Conservation (phyloP, 2,329 filamentous ascomycete species). For the Ophiocordyceps camponoti-floridani region DNA sequence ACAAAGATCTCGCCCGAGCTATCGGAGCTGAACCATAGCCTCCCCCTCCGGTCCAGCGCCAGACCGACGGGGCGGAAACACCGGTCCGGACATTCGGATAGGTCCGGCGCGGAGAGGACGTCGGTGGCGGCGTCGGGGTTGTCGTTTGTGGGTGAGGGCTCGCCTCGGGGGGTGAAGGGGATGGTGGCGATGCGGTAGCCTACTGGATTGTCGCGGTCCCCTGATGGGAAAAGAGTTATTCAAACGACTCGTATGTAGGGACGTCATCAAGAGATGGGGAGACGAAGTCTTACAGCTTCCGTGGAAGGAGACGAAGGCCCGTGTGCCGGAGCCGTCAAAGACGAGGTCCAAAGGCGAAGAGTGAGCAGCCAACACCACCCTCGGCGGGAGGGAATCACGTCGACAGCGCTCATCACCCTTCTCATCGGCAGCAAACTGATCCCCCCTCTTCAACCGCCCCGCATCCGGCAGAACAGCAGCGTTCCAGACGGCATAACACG, state of each 20-base stretch:
- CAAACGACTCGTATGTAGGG: not conserved
- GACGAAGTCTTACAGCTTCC: not conserved
- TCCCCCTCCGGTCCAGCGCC: conserved; percentile 27
- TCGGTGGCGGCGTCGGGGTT: not conserved
- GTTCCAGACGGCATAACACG: not conserved
- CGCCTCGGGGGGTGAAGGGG: not conserved
- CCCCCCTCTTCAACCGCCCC: not conserved
- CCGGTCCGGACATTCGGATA: not conserved
- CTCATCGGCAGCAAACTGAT: not conserved
- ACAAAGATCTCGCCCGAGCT: conserved; percentile 49
- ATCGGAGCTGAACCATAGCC: conserved; percentile 46
- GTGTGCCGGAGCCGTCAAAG: not conserved
- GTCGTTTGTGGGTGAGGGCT: not conserved
- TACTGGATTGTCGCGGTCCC: not conserved
- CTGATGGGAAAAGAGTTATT: not conserved
- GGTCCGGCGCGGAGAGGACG: not conserved
- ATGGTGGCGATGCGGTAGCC: not conserved
- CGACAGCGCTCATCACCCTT: not conserved
- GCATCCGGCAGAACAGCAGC: not conserved
- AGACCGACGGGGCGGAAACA: conserved; percentile 30
- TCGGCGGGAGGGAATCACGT: not conserved
- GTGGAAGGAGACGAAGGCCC: not conserved
- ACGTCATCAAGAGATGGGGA: not conserved
- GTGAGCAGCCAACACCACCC: not conserved
- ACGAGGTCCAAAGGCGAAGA: not conserved